Evolutionary conservation across 352 stramenopile species (phyloP).

Genomic region (Globisporangium nodosum): DNA sequence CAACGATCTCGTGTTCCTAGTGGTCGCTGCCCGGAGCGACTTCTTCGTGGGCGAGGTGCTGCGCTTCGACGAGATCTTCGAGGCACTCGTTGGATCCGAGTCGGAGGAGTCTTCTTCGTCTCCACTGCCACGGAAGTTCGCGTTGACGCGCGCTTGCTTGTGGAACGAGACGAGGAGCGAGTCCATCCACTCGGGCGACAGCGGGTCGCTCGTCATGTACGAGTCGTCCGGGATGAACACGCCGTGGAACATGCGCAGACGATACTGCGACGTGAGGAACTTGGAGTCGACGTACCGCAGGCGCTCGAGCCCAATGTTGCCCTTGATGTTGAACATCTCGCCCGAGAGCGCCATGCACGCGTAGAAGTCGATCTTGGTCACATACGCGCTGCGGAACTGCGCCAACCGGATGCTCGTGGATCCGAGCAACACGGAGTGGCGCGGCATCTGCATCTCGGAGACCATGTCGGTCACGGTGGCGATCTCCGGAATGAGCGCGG

Average conservation of each 20-base stretch:
- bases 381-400: slow-evolving; percentile 77
- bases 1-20: slow-evolving; percentile 17
- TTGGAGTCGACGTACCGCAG: slow-evolving; percentile 72
- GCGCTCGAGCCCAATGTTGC: slow-evolving; percentile 72
- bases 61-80: neutral
- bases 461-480: slow-evolving; percentile 30
- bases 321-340: slow-evolving; percentile 83
- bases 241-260: slow-evolving; percentile 55
- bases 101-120: neutral
- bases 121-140: neutral
- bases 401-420: slow-evolving; percentile 74
- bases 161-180: slow-evolving; percentile 40
- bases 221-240: slow-evolving; percentile 68
- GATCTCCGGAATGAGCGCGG: slow-evolving; percentile 27
- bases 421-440: slow-evolving; percentile 51
- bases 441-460: slow-evolving; percentile 23
- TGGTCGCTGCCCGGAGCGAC: neutral
- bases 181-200: slow-evolving; percentile 81
- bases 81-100: neutral
- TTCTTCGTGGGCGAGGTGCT: neutral
- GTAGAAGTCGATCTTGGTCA: slow-evolving; percentile 84
- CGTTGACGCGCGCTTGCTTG: slow-evolving; percentile 14
- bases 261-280: slow-evolving; percentile 54
- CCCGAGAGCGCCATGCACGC: slow-evolving; percentile 73
- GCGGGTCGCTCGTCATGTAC: slow-evolving; percentile 53